These are phyloP conservation scores for Apiotrichum gracile DNA, from an alignment of 1,284 basidiomycete genomes.

Conservation along the genomic window DNA sequence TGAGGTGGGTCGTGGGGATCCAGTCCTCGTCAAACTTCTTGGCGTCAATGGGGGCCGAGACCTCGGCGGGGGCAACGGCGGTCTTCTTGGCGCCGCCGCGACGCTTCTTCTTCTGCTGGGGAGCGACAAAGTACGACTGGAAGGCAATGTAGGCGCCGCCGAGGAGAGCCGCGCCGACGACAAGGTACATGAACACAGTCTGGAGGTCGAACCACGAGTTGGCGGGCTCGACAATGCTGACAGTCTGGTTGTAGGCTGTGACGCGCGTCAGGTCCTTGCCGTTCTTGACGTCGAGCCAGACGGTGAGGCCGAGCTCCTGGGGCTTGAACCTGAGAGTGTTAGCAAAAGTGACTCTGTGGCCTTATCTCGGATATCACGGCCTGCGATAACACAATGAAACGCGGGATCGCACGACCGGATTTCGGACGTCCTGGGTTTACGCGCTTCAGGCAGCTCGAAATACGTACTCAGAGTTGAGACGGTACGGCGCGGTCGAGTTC, in stretches of 20 bases:
- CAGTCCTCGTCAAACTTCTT: constrained; percentile 85
- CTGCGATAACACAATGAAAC: not conserved
- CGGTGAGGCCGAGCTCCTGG: constrained; percentile 67
- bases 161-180: constrained; percentile 61
- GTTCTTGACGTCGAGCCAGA: constrained; percentile 58
- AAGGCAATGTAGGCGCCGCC: constrained; percentile 65
- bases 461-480: constrained; percentile 77
- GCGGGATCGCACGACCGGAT: not conserved
- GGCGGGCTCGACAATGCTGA: constrained; percentile 76
- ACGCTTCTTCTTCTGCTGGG: constrained; percentile 24
- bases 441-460: too few species aligned
- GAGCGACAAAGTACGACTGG: constrained; percentile 57
- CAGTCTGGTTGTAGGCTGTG: constrained; percentile 68
- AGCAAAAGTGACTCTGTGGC: not conserved
- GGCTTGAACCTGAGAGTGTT: constrained; percentile 51
- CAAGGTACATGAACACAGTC: constrained; percentile 67
- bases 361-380: not conserved
- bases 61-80: constrained; percentile 31
- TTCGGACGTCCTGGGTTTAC: too few species aligned
- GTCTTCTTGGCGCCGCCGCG: constrained; percentile 43
- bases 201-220: constrained; percentile 72
- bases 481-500: constrained; percentile 66
- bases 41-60: constrained; percentile 50
- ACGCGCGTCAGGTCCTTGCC: constrained; percentile 48
- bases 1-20: constrained; percentile 79